Evolutionary conservation across 2,329 filamentous ascomycete species (phyloP), one percentile per base, ranked within the genome.

Genomic region (Cercospora citrullina): DNA sequence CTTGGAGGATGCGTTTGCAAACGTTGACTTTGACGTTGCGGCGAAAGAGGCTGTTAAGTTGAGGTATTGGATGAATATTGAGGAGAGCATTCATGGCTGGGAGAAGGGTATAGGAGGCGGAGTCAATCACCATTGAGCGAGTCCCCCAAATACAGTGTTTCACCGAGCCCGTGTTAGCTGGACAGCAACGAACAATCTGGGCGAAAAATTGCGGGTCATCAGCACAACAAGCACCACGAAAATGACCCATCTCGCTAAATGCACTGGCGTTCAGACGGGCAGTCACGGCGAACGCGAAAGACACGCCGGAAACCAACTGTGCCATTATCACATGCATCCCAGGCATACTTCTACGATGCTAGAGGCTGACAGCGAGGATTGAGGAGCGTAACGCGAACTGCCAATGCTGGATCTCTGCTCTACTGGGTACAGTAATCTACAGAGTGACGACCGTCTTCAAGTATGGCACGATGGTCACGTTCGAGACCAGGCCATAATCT

Each of bases 61-160:
- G 81, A 84, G 93, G 78, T 98, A 97, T 82, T 97, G 94, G 94
- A 86, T 91, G 65, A 97, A 94, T 80, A 90, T 98, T 69, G 86
- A 88, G 70, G 91, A 96, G 79, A 91, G 89, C 58, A 82, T 97
- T 75, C 84, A 90, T 77, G 87, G 89, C 70, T 97, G 94, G 94
- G 93, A 97, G 84, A 87, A 84, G 75, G 94, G 93, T 5, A 90
- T 88, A 81, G 76, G 75, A 51, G 76, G 76, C 21, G 76, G 76
- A 1, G 59, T 73, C 2, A 66, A 74, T 14, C 75, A 78, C 69
- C 76, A 78, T 65, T 71, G 66, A 71, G 42, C 36, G 3, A 36
- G 16, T 18, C 26, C 5, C 18, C 14, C 7, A n/a, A n/a, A 6
- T n/a, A 28, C 23, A 28, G 23, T 3, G 12, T 7, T 3, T n/a